These are phyloP conservation scores for Monilinia aucupariae DNA, from an alignment of 2,329 filamentous ascomycete species.

Conservation along the genomic window DNA sequence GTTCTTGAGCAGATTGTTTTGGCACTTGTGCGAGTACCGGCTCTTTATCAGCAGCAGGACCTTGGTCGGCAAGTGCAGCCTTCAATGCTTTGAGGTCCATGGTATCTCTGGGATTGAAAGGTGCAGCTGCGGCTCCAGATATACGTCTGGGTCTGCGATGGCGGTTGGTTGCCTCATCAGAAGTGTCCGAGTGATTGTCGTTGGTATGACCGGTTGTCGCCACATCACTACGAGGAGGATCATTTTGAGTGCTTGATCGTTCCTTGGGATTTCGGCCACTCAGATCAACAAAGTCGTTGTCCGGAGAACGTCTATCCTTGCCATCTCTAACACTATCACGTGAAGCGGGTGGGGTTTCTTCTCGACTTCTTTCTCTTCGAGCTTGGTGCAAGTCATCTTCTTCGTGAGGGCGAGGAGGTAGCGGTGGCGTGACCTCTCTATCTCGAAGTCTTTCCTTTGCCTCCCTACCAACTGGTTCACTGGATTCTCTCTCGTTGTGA, in stretches of 20 bases:
- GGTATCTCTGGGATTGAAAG: constrained; percentile 35
- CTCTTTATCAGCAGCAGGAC: constrained; percentile 22
- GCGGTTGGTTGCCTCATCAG: constrained; percentile 26
- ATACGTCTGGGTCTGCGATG: constrained; percentile 22
- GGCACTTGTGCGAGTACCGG: neutral
- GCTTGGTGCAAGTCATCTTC: constrained; percentile 5
- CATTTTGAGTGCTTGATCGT: constrained; percentile 35
- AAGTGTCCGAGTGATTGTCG: constrained; percentile 28
- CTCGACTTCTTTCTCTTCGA: constrained; percentile 2
- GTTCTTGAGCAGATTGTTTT: constrained; percentile 18
- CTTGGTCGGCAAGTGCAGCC: constrained; percentile 31
- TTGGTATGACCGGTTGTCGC: constrained; percentile 19
- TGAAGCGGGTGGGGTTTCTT: constrained; percentile 1
- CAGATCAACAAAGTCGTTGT: constrained; percentile 24
- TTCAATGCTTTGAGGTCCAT: constrained; percentile 35
- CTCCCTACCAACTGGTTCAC: constrained; percentile 27
- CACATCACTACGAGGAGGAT: constrained; percentile 22
- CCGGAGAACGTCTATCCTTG: constrained; percentile 20
- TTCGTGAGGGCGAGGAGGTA: constrained; percentile 11
- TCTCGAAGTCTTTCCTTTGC: constrained; percentile 26
- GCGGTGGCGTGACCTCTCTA: constrained; percentile 18
- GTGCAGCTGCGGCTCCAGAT: constrained; percentile 22
- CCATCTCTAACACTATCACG: constrained; percentile 11
- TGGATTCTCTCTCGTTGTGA: constrained; percentile 24
- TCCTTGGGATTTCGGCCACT: constrained; percentile 45